Evolutionary conservation across 345 rosid genomes (phyloP), one percentile per base, ranked within the genome.

Genomic region (Gossypium sturtianum): DNA sequence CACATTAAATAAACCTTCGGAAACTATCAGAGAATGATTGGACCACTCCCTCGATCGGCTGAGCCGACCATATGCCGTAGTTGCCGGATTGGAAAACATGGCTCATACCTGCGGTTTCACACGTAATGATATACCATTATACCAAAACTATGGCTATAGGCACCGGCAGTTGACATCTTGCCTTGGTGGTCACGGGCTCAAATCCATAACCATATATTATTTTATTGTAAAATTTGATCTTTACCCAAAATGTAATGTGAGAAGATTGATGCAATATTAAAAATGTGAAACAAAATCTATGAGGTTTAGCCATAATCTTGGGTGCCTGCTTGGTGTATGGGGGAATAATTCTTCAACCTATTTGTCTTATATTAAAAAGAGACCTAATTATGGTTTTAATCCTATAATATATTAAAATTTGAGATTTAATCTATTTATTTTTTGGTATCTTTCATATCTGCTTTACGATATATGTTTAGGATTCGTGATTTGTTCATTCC

Each of bases 61-160:
- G 11, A 68, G 45, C 58, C 44, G 44, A 68, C 58, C 72, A 12
- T 4, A 15, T 68, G 72, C 59, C 61, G 74, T 44, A 54, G 62
- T 70, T 70, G 48, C 19, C 11, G 62, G 74, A 70, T 70, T 53
- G 74, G 19, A 23, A 70, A 52, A n/a, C 63, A 10, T 23, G 34
- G 34, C 17, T 58, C 23, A 4, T 4, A 2, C 63, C 10, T 56
- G 63, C 41, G 41, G 41, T 58, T 58, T 58, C 63, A 23, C 38
- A 22, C 20, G 58, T 58, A 8, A 34, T 34, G 38, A 34, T 34
- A 7, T 65, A 53, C 58, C 58, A 53, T 53, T 49, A 49, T 53
- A n/a, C 58, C 58, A 53, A 17, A 53, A 19, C 41, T 34, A 34
- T n/a, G 7, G 58, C 58, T 53, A n/a, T 52, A 16, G 56, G 34